Conservation (phyloP, 208 protist species). For the Herpetomonas samuelpessoai region DNA sequence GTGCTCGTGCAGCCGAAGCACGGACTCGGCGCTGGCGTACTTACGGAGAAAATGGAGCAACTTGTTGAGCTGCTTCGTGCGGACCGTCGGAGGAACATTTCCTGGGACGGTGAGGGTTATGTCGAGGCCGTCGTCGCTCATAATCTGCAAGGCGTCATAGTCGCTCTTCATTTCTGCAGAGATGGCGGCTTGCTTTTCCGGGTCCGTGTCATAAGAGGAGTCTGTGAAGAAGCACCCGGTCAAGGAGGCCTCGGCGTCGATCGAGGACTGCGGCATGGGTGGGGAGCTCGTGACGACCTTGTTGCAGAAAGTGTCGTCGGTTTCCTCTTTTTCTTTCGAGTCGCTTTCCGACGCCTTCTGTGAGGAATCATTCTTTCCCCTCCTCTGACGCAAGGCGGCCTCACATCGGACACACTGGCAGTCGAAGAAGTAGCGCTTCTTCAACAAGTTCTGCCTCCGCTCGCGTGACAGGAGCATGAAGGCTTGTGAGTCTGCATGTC, state of each 20-base stretch:
- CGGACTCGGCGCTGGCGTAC: conserved; percentile 28
- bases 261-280: conserved; percentile 10
- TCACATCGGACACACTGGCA: conserved; percentile 44
- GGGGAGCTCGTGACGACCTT: neutral
- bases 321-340: conserved; percentile 9
- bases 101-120: conserved; percentile 29
- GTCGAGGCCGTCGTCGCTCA: conserved; percentile 36
- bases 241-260: conserved; percentile 34
- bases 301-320: neutral
- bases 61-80: conserved; percentile 38
- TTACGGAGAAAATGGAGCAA: conserved; percentile 42
- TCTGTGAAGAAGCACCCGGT: conserved; percentile 44
- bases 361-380: too few species aligned
- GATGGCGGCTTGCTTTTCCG: conserved; percentile 22
- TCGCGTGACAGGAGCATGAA: conserved; percentile 53
- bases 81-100: conserved; percentile 37
- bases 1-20: conserved; percentile 44
- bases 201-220: conserved; percentile 33
- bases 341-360: conserved; percentile 2
- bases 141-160: conserved; percentile 38
- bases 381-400: neutral
- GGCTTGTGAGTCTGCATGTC: conserved; percentile 35
- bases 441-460: conserved; percentile 32
- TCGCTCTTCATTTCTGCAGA: conserved; percentile 32
- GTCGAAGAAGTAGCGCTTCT: conserved; percentile 33